phyloP scores from a whole-genome alignment of 805 yeast genomes.

The Ascoidea asiatica region DNA sequence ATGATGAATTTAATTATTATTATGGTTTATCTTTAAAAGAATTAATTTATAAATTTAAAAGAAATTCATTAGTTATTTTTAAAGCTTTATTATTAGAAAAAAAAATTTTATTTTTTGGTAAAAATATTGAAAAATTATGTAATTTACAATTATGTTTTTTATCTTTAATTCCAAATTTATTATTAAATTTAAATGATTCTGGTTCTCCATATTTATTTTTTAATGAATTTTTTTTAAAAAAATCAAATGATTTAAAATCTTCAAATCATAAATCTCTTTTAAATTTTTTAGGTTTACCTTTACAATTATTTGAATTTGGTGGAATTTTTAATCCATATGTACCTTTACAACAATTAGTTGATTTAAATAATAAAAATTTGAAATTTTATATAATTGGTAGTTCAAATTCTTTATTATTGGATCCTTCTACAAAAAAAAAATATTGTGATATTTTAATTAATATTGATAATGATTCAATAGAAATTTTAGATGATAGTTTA shows the following conservation, averaged over 20 bases:
- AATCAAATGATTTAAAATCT: conserved; percentile 58
- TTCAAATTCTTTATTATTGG: conserved; percentile 69
- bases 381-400: conserved; percentile 70
- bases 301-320: conserved; percentile 74
- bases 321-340: conserved; percentile 87
- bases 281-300: conserved; percentile 74
- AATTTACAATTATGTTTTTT: conserved; percentile 74
- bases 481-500: conserved; percentile 28
- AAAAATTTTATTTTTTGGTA: conserved; percentile 62
- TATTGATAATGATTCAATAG: conserved; percentile 38
- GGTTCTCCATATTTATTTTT: conserved; percentile 65
- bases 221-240: conserved; percentile 33
- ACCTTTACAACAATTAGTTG: conserved; percentile 85
- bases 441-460: conserved; percentile 63
- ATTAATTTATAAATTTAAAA: conserved; percentile 43
- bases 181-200: conserved; percentile 57
- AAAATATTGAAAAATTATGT: conserved; percentile 68
- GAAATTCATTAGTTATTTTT: conserved; percentile 48
- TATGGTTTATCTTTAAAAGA: conserved; percentile 65
- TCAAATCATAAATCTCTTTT: conserved; percentile 69
- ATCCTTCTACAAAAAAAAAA: conserved; percentile 33
- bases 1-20: conserved; percentile 45
- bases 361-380: conserved; percentile 42
- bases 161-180: conserved; percentile 69
- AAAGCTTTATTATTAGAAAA: conserved; percentile 72